Conservation (phyloP, 2,329 filamentous ascomycete species). For the Pseudocercospora musae region DNA sequence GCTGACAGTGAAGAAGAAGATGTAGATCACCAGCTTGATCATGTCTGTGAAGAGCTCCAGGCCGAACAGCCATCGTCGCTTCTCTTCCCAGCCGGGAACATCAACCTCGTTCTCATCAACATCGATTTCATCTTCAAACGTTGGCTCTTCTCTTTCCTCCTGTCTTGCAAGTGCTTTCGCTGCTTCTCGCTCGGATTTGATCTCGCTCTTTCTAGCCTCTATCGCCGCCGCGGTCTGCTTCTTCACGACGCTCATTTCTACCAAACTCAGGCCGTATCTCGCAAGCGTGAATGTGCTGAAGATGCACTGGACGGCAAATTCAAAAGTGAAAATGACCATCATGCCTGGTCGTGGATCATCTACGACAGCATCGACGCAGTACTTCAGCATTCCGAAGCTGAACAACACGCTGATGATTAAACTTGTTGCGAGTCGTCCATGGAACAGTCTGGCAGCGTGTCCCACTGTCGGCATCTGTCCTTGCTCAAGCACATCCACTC, state of each 20-base stretch:
- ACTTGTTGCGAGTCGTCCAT: slow-evolving; percentile 74
- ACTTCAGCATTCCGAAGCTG: slow-evolving; percentile 74
- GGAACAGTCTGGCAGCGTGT: slow-evolving; percentile 72
- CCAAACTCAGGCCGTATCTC: slow-evolving; percentile 74
- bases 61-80: slow-evolving; percentile 87
- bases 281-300: slow-evolving; percentile 74
- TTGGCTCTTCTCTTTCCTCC: slow-evolving; percentile 41
- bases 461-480: slow-evolving; percentile 55
- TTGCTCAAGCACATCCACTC: slow-evolving; percentile 92
- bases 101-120: slow-evolving; percentile 93
- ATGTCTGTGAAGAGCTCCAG: slow-evolving; percentile 80
- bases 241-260: slow-evolving; percentile 72
- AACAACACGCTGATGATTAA: slow-evolving; percentile 76
- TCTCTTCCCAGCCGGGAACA: slow-evolving; percentile 92
- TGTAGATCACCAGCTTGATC: slow-evolving; percentile 83
- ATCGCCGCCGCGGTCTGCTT: slow-evolving; percentile 70
- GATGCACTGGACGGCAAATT: slow-evolving; percentile 84
- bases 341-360: slow-evolving; percentile 89
- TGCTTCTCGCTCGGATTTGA: slow-evolving; percentile 55
- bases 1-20: slow-evolving; percentile 89
- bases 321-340: slow-evolving; percentile 99
- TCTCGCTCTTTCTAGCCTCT: slow-evolving; percentile 64
- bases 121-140: slow-evolving; percentile 59
- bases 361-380: slow-evolving; percentile 78
- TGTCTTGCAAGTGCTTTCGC: slow-evolving; percentile 9